phyloP scores from a whole-genome alignment of 2,329 filamentous ascomycete genomes.

The Ascochyta rabiei region DNA sequence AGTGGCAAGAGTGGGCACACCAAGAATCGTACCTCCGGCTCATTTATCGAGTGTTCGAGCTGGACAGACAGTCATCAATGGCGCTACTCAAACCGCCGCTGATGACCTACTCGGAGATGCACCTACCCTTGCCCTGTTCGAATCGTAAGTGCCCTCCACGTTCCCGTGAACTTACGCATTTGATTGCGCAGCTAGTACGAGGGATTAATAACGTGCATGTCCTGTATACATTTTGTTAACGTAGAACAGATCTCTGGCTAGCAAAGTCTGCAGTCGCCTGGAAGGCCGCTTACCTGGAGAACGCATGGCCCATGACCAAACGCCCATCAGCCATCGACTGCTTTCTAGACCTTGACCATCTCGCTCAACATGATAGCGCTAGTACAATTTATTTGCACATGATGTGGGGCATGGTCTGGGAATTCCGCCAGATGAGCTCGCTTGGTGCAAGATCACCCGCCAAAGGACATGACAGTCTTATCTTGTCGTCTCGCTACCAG shows the following conservation, averaged over 20 bases:
- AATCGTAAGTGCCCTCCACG: slow-evolving; percentile 45
- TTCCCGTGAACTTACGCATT: background rate
- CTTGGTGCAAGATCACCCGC: slow-evolving; percentile 54
- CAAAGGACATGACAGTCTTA: slow-evolving; percentile 40
- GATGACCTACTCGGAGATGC: slow-evolving; percentile 72
- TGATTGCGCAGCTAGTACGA: too few species aligned
- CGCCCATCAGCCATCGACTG: slow-evolving; percentile 39
- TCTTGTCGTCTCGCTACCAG: slow-evolving; percentile 51
- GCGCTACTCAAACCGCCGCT: slow-evolving; percentile 67
- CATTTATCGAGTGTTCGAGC: slow-evolving; percentile 67
- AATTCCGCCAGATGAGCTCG: slow-evolving; percentile 67
- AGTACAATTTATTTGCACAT: slow-evolving; percentile 68
- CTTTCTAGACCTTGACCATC: slow-evolving; percentile 33
- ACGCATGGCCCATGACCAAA: slow-evolving; percentile 18
- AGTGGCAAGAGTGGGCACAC: slow-evolving; percentile 70
- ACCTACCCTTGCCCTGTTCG: slow-evolving; percentile 67
- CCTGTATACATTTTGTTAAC: background rate
- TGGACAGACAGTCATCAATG: slow-evolving; percentile 72
- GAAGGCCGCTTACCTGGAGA: slow-evolving; percentile 64
- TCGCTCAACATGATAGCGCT: slow-evolving; percentile 39
- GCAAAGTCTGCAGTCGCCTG: slow-evolving; percentile 68
- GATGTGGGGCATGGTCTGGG: slow-evolving; percentile 69
- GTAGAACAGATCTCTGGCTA: slow-evolving; percentile 61
- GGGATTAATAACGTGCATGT: too few species aligned
- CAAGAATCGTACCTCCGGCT: slow-evolving; percentile 73